Percentiles rank a stretch among this genome's conserved stretches.
These are phyloP conservation scores for Phytopythium ostracodes DNA, from an alignment of 352 stramenopile species.

Conservation along the genomic window DNA sequence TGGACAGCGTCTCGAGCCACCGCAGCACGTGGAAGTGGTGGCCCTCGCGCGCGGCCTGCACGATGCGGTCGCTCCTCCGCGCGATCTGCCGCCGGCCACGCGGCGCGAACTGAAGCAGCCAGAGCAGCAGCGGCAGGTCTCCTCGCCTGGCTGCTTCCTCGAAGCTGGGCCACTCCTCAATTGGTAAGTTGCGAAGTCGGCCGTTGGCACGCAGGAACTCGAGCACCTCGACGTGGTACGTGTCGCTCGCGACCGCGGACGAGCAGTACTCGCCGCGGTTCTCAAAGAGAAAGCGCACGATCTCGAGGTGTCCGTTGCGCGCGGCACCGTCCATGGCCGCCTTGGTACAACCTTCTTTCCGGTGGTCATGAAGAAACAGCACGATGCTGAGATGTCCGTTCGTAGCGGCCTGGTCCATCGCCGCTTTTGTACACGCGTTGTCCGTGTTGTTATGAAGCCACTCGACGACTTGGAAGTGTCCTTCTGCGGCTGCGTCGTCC, in stretches of 20 bases:
- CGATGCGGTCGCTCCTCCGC: conserved; percentile 16
- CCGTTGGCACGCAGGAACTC: conserved; percentile 17
- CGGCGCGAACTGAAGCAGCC: conserved; percentile 17
- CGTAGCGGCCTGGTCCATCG: conserved; percentile 23
- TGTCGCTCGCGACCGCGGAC: conserved; percentile 13
- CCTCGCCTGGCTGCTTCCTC: conserved; percentile 22
- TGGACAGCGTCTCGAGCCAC: conserved; percentile 32
- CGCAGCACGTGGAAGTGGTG: conserved; percentile 29
- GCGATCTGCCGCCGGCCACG: conserved; percentile 29
- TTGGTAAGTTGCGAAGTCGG: not conserved
- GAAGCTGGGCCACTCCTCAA: conserved; percentile 1
- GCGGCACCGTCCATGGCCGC: conserved; percentile 35
- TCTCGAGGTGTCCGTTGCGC: conserved; percentile 20
- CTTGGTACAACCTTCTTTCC: conserved; percentile 35
- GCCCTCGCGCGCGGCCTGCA: conserved; percentile 23
- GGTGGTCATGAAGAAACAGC: conserved; percentile 28
- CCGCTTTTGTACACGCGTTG: conserved; percentile 12
- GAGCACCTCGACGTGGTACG: conserved; percentile 22
- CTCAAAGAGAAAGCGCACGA: conserved; percentile 30
- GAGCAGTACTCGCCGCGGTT: conserved; percentile 39
- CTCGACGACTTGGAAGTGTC: conserved; percentile 8
- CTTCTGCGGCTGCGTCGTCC: not conserved
- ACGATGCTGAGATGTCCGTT: conserved; percentile 21
- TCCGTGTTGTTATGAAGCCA: conserved; percentile 15
- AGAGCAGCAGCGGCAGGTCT: conserved; percentile 34